Evolutionary conservation across 176 grass and related monocot genomes (phyloP).

Genomic region (Ananas comosus): DNA sequence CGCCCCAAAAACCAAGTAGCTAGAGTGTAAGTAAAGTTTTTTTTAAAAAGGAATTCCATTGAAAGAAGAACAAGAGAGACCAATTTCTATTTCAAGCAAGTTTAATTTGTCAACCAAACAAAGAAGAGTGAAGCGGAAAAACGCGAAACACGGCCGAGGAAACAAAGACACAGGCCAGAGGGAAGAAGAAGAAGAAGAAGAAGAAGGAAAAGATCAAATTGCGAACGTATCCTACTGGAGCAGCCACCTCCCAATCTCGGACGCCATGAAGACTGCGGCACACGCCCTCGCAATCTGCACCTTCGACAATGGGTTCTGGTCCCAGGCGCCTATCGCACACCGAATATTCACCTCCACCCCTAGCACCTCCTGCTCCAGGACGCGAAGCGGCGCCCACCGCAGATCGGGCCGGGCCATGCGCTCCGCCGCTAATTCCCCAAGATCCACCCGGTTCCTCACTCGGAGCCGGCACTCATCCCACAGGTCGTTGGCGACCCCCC

Average conservation of each 20-base stretch:
- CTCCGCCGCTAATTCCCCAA: slow-evolving; percentile 24
- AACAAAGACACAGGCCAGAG: neutral
- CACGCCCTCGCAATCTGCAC: slow-evolving; percentile 40
- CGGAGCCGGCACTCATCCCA: slow-evolving; percentile 15
- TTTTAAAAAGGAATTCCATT: too few relatives aligned
- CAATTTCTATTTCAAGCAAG: too few relatives aligned
- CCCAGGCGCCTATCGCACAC: slow-evolving; percentile 40
- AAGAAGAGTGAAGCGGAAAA: too few relatives aligned
- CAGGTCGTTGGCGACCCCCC: slow-evolving; percentile 24
- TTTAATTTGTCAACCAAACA: too few relatives aligned
- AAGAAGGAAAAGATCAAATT: neutral
- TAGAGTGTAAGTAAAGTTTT: too few relatives aligned
- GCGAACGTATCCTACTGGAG: neutral
- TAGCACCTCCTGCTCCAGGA: slow-evolving; percentile 26
- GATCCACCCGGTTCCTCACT: slow-evolving; percentile 23
- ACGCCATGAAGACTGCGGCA: slow-evolving; percentile 50
- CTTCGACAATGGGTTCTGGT: slow-evolving; percentile 13
- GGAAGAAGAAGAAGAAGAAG: neutral
- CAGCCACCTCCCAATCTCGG: slow-evolving; percentile 37
- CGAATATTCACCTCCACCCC: slow-evolving; percentile 26
- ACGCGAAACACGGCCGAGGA: too few relatives aligned
- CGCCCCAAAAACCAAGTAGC: too few relatives aligned
- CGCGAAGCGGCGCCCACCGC: slow-evolving; percentile 26
- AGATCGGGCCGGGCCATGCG: slow-evolving; percentile 23
- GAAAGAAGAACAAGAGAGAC: too few relatives aligned